These are phyloP conservation scores for Kodamaea arcana DNA, from an alignment of 1,139 yeast genomes.

Conservation along the genomic window DNA sequence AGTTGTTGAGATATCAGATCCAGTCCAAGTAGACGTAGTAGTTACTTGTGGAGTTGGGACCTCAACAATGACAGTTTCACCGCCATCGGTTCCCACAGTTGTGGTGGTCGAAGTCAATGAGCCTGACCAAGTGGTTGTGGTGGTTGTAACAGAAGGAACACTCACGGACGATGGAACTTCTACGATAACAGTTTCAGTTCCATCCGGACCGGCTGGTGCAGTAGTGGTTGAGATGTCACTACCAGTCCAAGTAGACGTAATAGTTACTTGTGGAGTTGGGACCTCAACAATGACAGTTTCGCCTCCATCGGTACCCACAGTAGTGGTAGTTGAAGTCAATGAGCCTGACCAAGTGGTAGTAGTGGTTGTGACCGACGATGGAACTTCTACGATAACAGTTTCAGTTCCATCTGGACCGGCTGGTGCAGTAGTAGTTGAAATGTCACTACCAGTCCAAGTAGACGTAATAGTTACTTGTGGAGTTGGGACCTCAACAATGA, in stretches of 20 bases:
- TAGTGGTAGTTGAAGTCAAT: constrained; percentile 9
- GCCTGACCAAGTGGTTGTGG: constrained; percentile 3
- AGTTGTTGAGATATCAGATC: constrained; percentile 1
- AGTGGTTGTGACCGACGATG: too few relatives aligned
- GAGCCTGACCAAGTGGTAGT: constrained; percentile 7
- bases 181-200: constrained; percentile 7
- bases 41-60: constrained; percentile 3
- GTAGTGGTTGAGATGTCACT: constrained; percentile 5
- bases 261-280: constrained; percentile 14
- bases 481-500: constrained; percentile 13
- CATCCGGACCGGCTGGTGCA: constrained; percentile 2
- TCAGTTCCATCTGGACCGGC: constrained; percentile 13
- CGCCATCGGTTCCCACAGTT: constrained; percentile 9
- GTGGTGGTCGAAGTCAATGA: constrained; percentile 5
- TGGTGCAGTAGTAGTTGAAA: constrained; percentile 2
- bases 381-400: constrained; percentile 10
- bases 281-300: constrained; percentile 9
- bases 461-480: constrained; percentile 9
- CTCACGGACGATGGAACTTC: too few relatives aligned
- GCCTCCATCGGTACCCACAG: constrained; percentile 7
- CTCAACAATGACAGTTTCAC: constrained; percentile 3
- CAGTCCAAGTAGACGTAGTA: constrained; percentile 9
- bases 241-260: constrained; percentile 10
- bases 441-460: constrained; percentile 7
- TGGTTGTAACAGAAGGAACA: constrained; percentile 12